A percentile compares a stretch with the other conserved stretches of the same genome.
These are phyloP conservation scores for Penicillium psychrosexuale DNA, from an alignment of 2,329 filamentous ascomycete genomes.

Conservation along the genomic window DNA sequence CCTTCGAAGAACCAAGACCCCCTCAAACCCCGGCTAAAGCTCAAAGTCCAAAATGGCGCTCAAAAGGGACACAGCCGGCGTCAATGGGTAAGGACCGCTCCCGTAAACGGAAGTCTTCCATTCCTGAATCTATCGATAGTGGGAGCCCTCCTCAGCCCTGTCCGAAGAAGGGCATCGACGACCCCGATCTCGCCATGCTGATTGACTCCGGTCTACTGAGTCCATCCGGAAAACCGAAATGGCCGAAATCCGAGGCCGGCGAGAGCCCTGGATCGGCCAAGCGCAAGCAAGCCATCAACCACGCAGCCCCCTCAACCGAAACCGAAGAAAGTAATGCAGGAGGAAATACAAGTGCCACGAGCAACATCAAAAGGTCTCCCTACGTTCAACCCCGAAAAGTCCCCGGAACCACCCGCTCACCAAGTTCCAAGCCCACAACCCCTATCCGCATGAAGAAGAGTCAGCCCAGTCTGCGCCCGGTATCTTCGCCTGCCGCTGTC, in stretches of 20 bases:
- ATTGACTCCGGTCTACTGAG: constrained; percentile 18
- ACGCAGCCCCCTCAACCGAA: neutral
- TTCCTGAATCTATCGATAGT: constrained; percentile 30
- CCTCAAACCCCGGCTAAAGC: constrained; percentile 2
- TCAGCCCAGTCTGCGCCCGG: constrained; percentile 17
- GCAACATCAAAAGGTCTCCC: constrained; percentile 17
- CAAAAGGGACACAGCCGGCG: constrained; percentile 16
- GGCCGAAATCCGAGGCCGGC: constrained; percentile 29
- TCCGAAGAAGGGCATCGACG: constrained; percentile 15
- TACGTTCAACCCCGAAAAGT: constrained; percentile 19
- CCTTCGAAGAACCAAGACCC: constrained; percentile 11
- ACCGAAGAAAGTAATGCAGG: constrained; percentile 5
- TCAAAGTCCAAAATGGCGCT: constrained; percentile 17
- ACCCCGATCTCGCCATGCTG: constrained; percentile 13
- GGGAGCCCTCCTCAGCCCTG: constrained; percentile 19
- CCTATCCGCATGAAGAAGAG: constrained; percentile 25
- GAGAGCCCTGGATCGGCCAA: constrained; percentile 37
- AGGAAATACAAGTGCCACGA: neutral
- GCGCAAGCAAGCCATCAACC: constrained; percentile 23
- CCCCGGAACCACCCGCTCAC: constrained; percentile 20
- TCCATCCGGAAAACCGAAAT: constrained; percentile 28
- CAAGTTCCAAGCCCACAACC: constrained; percentile 21
- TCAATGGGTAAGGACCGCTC: constrained; percentile 30
- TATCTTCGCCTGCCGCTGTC: neutral
- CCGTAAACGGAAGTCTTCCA: constrained; percentile 36